These are phyloP conservation scores for Phytophthora constricta DNA, from an alignment of 352 stramenopile species.

Conservation along the genomic window DNA sequence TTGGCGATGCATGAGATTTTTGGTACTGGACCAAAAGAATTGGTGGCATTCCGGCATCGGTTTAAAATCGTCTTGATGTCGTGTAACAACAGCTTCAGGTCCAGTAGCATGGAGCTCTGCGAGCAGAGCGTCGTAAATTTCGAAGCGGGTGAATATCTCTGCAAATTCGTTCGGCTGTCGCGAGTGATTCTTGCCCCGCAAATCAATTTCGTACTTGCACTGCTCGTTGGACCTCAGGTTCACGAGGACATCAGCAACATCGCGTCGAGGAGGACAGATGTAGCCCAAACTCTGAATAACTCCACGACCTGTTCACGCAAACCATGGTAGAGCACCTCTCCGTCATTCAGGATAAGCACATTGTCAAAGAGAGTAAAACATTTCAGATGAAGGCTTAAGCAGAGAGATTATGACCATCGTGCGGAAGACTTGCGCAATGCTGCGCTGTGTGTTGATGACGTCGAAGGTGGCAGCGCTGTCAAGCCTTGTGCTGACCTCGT, in stretches of 20 bases:
- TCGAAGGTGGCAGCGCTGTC: constrained; percentile 66
- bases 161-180: not conserved
- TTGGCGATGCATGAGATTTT: constrained; percentile 22
- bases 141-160: not conserved
- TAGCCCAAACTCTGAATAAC: constrained; percentile 29
- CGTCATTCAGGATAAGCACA: constrained; percentile 22
- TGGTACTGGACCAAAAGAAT: constrained; percentile 6
- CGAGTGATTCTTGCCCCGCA: no score
- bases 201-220: no score
- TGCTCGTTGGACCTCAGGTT: constrained; percentile 19
- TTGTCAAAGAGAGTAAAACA: constrained; percentile 33
- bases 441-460: constrained; percentile 31
- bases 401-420: constrained; percentile 18
- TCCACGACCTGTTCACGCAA: constrained; percentile 4
- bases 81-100: constrained; percentile 51
- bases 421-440: not conserved
- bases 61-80: constrained; percentile 37
- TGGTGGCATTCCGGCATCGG: constrained; percentile 26
- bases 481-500: constrained; percentile 94
- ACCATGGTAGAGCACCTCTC: constrained; percentile 25
- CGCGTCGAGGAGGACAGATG: constrained; percentile 4
- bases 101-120: constrained; percentile 36
- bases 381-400: constrained; percentile 25
- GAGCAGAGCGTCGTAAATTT: constrained; percentile 1
- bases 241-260: constrained; percentile 29